A percentile compares a stretch with the other conserved stretches of the same genome.
These are phyloP conservation scores for Amanita molliuscula DNA, from an alignment of 768 basidiomycete species.

Conservation along the genomic window DNA sequence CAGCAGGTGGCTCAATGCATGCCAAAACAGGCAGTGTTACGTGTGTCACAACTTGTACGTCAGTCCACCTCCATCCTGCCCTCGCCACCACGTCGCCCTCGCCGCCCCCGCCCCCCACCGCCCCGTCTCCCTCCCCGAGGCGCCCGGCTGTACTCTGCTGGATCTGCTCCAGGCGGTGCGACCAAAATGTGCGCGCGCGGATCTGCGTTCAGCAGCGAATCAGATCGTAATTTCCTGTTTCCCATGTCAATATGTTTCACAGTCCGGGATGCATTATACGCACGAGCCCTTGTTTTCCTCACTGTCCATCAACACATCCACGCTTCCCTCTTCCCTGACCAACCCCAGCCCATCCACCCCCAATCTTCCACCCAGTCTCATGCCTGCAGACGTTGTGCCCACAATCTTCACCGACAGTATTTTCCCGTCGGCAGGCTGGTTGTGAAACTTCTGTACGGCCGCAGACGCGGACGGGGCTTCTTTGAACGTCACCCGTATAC, in stretches of 20 bases:
- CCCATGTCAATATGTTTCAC: background rate
- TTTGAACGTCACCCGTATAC: slow-evolving; percentile 69
- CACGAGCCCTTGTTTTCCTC: slow-evolving; percentile 43
- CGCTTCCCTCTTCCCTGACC: slow-evolving; percentile 42
- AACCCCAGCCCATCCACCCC: slow-evolving; percentile 47
- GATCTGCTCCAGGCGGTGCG: slow-evolving; percentile 57
- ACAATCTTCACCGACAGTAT: slow-evolving; percentile 56
- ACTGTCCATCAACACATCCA: slow-evolving; percentile 51
- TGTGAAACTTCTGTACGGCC: slow-evolving; percentile 68
- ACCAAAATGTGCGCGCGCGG: slow-evolving; percentile 62
- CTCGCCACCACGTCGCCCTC: slow-evolving; percentile 24
- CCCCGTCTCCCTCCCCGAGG: slow-evolving; percentile 25
- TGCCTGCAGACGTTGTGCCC: slow-evolving; percentile 37
- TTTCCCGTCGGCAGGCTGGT: slow-evolving; percentile 76
- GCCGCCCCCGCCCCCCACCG: slow-evolving; percentile 25
- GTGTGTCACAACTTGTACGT: background rate
- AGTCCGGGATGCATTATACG: slow-evolving; percentile 17
- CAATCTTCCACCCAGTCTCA: slow-evolving; percentile 46
- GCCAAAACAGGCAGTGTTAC: slow-evolving; percentile 7
- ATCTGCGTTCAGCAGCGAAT: slow-evolving; percentile 50
- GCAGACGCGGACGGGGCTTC: slow-evolving; percentile 46
- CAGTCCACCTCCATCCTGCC: slow-evolving; percentile 47
- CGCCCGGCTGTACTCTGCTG: slow-evolving; percentile 36
- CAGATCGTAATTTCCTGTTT: slow-evolving; percentile 76
- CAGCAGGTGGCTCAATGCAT: slow-evolving; percentile 14